phyloP scores from a whole-genome alignment of 148 eudicot species.

The Rhododendron ferrugineum region DNA sequence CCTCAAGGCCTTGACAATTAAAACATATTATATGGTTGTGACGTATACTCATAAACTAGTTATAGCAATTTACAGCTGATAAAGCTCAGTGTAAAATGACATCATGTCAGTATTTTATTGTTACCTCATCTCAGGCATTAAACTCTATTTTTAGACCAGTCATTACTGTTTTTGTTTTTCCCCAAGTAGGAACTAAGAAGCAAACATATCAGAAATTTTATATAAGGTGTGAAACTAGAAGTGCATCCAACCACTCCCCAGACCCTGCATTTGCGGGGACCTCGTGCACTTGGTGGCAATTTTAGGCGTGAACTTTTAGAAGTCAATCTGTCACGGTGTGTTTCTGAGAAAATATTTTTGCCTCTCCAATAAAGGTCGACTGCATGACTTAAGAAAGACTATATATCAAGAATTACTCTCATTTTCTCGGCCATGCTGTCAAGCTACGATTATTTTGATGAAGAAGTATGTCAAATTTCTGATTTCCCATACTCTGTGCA shows the following conservation, averaged over 20 bases:
- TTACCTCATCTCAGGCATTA: neutral
- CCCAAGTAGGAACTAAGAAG: too few species aligned
- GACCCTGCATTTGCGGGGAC: neutral
- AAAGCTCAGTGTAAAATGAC: neutral
- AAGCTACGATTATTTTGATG: neutral
- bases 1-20: neutral
- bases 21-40: neutral
- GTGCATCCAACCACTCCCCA: neutral
- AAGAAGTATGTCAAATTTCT: neutral
- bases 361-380: neutral
- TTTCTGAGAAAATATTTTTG: neutral
- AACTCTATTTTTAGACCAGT: neutral
- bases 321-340: neutral
- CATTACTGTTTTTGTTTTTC: neutral
- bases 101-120: neutral
- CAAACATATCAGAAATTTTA: neutral
- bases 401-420: neutral
- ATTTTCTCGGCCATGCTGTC: neutral
- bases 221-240: neutral
- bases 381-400: neutral
- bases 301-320: neutral
- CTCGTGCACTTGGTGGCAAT: neutral
- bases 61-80: neutral
- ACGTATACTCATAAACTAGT: neutral
- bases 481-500: conserved; percentile 21